These are phyloP conservation scores for Fraxinus ornus DNA, from an alignment of 305 asterid genomes.

Conservation along the genomic window DNA sequence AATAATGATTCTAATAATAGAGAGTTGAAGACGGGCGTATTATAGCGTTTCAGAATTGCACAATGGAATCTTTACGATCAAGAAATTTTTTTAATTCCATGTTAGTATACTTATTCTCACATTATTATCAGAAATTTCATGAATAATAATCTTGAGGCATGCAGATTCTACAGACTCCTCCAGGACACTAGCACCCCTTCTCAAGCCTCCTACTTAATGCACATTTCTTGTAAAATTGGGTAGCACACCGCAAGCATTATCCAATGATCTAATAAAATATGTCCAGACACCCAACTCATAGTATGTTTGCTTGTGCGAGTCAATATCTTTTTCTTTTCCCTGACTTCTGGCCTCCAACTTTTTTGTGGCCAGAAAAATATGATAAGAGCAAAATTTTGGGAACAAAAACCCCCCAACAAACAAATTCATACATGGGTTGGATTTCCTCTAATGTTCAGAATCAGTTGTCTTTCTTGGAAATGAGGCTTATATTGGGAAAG, in stretches of 20 bases:
- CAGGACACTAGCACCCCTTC: not conserved
- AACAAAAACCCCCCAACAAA: not conserved
- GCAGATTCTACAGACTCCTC: not conserved
- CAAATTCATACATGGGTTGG: not conserved
- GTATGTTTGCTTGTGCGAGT: not conserved
- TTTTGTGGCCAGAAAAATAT: not conserved
- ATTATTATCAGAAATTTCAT: not conserved
- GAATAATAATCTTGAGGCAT: not conserved
- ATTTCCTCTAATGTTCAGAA: not conserved
- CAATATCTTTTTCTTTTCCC: not conserved
- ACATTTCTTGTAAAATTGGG: slow-evolving; percentile 1
- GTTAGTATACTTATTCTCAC: not conserved
- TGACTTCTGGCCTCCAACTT: not conserved
- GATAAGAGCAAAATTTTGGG: not conserved
- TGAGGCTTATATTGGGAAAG: not conserved
- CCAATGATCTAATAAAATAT: not conserved
- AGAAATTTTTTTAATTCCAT: not conserved
- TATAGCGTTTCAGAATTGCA: not conserved
- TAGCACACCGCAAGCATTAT: not conserved
- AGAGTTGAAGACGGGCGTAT: not conserved
- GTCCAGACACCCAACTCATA: not conserved
- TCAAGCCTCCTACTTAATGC: not conserved
- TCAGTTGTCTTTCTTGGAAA: not conserved
- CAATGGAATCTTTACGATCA: not conserved
- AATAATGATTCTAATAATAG: not conserved